Evolutionary conservation across 2,329 filamentous ascomycete species (phyloP), one percentile per base, ranked within the genome.

Genomic region (Penicillium brevicompactum): DNA sequence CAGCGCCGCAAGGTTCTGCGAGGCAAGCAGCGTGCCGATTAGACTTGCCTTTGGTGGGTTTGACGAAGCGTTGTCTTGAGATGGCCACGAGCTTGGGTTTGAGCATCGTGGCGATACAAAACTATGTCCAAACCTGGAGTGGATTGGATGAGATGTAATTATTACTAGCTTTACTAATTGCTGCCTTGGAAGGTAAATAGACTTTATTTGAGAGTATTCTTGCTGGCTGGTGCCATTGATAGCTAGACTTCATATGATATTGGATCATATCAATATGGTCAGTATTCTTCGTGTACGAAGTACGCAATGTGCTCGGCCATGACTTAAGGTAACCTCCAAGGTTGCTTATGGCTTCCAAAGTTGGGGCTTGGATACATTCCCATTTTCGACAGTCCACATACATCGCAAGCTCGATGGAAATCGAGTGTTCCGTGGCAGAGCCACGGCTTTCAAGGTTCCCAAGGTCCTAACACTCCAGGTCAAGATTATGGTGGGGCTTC

Each of bases 1-100:
- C 94, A 99, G 82, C 83, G 93, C 65, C 82, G 85, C 63, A 96
- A 91, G 82, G 85, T 93, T 51, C 79, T 91, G 78, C 84, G 85
- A 51, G 83, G 81, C 40, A 84, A 86, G 69, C 84, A 82, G 74
- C 74, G 71, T 52, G 70, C 70, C 24, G 64, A 66, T 56, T 74
- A 70, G 62, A 48, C 51, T 27, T 3, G 37, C 6, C 27, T 30
- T 16, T 13, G 16, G 14, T 11, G 10, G 18, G 2, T 22, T 18
- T 9, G 16, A 4, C 40, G 18, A 21, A 21, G 21, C 10, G 13
- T 27, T 4, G 21, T 11, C 27, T 5, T 38, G 5, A 10, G 5
- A 21, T n/a, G 38, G n/a, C 5, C 9, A 16, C 38, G 7, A 21
- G n/a, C 38, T 6, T 11, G 14, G 16, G 16, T 18, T 5, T 3